Base-by-base conservation (phyloP, 345 rosid species). In the Lagerstroemia speciosa region DNA sequence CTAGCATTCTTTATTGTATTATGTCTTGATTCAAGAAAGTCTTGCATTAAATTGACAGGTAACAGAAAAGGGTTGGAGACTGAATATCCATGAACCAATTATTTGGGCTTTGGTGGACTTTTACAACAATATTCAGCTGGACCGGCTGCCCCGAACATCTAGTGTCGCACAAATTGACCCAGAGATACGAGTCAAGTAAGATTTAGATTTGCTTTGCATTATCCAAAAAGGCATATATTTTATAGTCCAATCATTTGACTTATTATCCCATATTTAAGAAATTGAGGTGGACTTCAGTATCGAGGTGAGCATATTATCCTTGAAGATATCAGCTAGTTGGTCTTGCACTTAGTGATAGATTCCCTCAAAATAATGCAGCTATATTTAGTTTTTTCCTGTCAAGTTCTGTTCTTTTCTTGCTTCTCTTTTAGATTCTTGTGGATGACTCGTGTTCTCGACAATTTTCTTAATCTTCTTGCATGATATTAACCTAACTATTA, bases 1-100 rank as follows among this genome's bases (percentile, higher is more conserved):
- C 22, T 30, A 45, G 17, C 38, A 68, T 62, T 41, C 8, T n/a
- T 66, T 16, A 53, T 70, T 36, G 37, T 32, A 36, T 5, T 46
- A 37, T 73, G 8, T 11, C 58, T 67, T 72, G 14, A 58, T 64
- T 37, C 32, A 15, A 3, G 40, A 67, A n/a, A 62, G 17, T 41
- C 73, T 26, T 46, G 63, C 32, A 6, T 71, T 69, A 60, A 32
- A 37, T 70, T 76, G 76, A 62, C 72, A 94, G 99, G 95, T 91
- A 61, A 85, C 89, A 30, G 98, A 94, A 33, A 83, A 83, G 78
- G 76, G 80, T 64, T 94, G 95, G 99, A 87, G 96, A 80, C 80
- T 94, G 72, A 75, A 91, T 78, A 86, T 91, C 74, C 96, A 94
- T 77, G 99, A 94, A 79, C 99, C 99, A 31, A 88, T 94, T 66